phyloP scores from a whole-genome alignment of 2,329 filamentous ascomycete genomes.

The Cadophora sp. region DNA sequence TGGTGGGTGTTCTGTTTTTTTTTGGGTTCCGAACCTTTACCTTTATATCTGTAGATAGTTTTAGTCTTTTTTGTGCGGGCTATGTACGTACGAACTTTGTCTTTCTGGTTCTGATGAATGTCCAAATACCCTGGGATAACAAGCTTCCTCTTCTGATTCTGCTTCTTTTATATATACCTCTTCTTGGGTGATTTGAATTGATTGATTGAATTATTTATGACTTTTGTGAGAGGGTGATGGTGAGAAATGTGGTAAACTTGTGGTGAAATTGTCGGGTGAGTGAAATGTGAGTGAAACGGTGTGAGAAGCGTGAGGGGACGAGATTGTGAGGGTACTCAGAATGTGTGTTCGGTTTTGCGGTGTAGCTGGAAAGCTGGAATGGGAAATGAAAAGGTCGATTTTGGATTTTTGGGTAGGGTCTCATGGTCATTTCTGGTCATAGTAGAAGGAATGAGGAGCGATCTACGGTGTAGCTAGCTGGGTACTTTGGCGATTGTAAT shows the following conservation, averaged over 20 bases:
- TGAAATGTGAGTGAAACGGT: neutral
- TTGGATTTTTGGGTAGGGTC: neutral
- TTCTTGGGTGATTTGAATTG: neutral
- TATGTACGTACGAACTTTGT: conserved; percentile 1
- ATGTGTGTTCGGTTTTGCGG: neutral
- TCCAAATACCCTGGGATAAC: conserved; percentile 11
- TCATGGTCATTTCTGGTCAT: neutral
- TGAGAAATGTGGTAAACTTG: neutral
- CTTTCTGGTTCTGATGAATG: neutral
- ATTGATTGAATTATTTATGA: neutral
- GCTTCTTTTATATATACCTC: neutral
- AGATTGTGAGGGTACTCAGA: neutral
- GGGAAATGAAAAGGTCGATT: neutral
- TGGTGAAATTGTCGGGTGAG: neutral
- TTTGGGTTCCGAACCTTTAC: neutral
- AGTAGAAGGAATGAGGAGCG: neutral
- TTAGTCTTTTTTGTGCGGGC: neutral
- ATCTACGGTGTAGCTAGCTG: conserved; percentile 3
- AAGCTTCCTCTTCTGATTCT: neutral
- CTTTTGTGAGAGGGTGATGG: neutral
- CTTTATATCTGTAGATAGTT: conserved; percentile 13
- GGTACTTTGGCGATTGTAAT: neutral
- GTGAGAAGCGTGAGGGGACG: neutral
- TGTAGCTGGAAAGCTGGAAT: no score
- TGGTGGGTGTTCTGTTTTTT: neutral